These are phyloP conservation scores for Mycena sanguinolenta DNA, from an alignment of 768 basidiomycete species.

Conservation along the genomic window DNA sequence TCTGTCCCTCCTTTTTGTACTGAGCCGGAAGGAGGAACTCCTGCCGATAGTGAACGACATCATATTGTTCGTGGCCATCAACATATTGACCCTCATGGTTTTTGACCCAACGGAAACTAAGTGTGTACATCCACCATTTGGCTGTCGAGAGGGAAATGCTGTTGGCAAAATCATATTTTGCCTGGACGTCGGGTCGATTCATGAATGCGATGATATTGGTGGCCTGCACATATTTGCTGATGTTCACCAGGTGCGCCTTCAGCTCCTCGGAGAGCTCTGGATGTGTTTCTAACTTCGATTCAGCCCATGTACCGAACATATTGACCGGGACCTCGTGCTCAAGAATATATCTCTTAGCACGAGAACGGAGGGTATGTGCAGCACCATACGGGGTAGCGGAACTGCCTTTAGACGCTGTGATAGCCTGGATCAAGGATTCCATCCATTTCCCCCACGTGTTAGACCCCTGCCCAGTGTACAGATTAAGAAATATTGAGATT, in stretches of 20 bases:
- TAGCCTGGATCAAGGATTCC: constrained; percentile 6
- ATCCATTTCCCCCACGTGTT: constrained; percentile 7
- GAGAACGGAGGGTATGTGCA: background rate
- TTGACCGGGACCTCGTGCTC: constrained; percentile 8
- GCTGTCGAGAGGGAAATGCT: constrained; percentile 38
- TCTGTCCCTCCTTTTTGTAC: constrained; percentile 21
- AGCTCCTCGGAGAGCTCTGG: constrained; percentile 43
- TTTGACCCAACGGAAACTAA: constrained; percentile 35
- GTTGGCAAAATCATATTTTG: constrained; percentile 6
- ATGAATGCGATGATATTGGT: constrained; percentile 37
- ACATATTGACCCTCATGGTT: constrained; percentile 43
- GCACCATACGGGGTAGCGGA: background rate
- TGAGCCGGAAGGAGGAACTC: constrained; percentile 41
- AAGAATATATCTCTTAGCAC: background rate
- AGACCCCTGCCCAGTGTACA: constrained; percentile 4
- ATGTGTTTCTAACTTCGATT: constrained; percentile 20
- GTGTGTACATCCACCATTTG: constrained; percentile 38
- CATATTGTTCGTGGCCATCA: constrained; percentile 51
- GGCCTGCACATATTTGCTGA: constrained; percentile 35
- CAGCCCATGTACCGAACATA: constrained; percentile 25
- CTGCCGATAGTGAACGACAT: constrained; percentile 49
- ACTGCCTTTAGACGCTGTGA: background rate
- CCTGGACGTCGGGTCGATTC: constrained; percentile 28
- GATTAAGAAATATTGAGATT: constrained; percentile 5
- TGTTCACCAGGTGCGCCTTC: constrained; percentile 30